Conservation (phyloP, 169 alveolate species). For the Plasmodium inui region DNA sequence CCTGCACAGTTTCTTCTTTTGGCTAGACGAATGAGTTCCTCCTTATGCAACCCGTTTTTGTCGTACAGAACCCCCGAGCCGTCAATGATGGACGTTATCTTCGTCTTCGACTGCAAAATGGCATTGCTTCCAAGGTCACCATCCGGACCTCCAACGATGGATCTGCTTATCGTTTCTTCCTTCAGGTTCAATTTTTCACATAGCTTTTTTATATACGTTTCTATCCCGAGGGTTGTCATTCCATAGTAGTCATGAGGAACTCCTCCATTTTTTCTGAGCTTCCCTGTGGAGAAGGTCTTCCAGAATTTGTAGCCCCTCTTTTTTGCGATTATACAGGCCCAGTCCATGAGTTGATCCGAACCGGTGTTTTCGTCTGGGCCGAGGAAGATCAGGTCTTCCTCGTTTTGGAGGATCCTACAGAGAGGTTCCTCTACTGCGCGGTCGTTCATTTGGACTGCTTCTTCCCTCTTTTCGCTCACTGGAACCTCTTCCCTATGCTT, state of each 20-base stretch:
- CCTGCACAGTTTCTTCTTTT: slow-evolving; percentile 45
- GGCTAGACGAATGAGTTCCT: slow-evolving; percentile 85
- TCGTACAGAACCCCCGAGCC: slow-evolving; percentile 91
- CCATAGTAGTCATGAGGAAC: slow-evolving; percentile 92
- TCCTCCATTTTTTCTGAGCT: slow-evolving; percentile 88
- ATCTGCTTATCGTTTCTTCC: slow-evolving; percentile 86
- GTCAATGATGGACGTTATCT: slow-evolving; percentile 88
- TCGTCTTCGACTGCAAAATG: slow-evolving; percentile 85
- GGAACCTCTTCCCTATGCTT: not conserved
- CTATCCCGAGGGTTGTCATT: slow-evolving; percentile 89
- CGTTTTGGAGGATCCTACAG: no score
- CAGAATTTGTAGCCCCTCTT: slow-evolving; percentile 82
- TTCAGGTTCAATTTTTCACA: slow-evolving; percentile 79
- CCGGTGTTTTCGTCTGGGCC: slow-evolving; percentile 89
- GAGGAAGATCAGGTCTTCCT: slow-evolving; percentile 65
- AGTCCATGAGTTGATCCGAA: slow-evolving; percentile 89
- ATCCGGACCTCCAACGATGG: slow-evolving; percentile 92
- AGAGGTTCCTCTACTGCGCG: slow-evolving; percentile 1
- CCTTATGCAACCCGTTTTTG: slow-evolving; percentile 86
- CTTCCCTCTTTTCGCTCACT: slow-evolving; percentile 54
- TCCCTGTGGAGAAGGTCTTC: slow-evolving; percentile 92
- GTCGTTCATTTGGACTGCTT: slow-evolving; percentile 30
- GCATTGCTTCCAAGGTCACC: slow-evolving; percentile 92
- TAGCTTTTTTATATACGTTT: slow-evolving; percentile 78
- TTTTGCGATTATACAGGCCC: slow-evolving; percentile 88